A percentile compares a stretch with the other conserved stretches of the same genome.
Conservation (phyloP, 2,329 filamentous ascomycete species). For the Chrysoporthe puriensis region DNA sequence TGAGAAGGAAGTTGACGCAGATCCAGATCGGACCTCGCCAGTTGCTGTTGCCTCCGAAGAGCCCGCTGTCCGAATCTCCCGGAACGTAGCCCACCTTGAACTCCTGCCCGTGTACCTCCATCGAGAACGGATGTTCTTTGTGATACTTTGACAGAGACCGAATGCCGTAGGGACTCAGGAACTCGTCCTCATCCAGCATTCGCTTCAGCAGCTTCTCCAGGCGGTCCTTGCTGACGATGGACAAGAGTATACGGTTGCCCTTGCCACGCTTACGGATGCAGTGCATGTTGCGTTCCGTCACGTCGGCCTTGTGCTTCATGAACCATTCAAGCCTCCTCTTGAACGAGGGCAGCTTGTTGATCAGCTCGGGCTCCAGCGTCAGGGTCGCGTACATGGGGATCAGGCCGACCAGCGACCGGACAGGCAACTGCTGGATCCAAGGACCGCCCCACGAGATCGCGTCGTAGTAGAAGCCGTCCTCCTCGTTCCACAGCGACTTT, state of each 20-base stretch:
- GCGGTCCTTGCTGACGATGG: slow-evolving; percentile 92
- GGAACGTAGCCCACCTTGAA: slow-evolving; percentile 90
- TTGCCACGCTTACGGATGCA: slow-evolving; percentile 91
- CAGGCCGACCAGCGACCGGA: slow-evolving; percentile 87
- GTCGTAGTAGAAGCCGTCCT: slow-evolving; percentile 98
- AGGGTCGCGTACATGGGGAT: slow-evolving; percentile 92
- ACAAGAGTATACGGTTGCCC: slow-evolving; percentile 82
- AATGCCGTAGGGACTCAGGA: slow-evolving; percentile 87
- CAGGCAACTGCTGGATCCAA: slow-evolving; percentile 89
- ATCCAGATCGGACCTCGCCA: slow-evolving; percentile 97
- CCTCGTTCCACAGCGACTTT: slow-evolving; percentile 91
- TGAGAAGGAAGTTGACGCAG: slow-evolving; percentile 91
- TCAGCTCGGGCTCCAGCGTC: slow-evolving; percentile 89
- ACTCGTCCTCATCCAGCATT: slow-evolving; percentile 94
- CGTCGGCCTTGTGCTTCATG: slow-evolving; percentile 80
- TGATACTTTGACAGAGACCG: slow-evolving; percentile 91
- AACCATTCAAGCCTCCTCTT: slow-evolving; percentile 96
- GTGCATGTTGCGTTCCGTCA: slow-evolving; percentile 92
- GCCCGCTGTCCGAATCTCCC: slow-evolving; percentile 92
- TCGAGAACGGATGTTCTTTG: slow-evolving; percentile 86
- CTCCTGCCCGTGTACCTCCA: slow-evolving; percentile 91
- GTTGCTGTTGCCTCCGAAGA: slow-evolving; percentile 97
- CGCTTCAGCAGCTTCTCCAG: slow-evolving; percentile 84
- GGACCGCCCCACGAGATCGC: slow-evolving; percentile 95
- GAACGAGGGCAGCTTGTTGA: slow-evolving; percentile 89